Evolutionary conservation across 768 basidiomycete genomes (phyloP).

Genomic region (Agaricus bisporus): DNA sequence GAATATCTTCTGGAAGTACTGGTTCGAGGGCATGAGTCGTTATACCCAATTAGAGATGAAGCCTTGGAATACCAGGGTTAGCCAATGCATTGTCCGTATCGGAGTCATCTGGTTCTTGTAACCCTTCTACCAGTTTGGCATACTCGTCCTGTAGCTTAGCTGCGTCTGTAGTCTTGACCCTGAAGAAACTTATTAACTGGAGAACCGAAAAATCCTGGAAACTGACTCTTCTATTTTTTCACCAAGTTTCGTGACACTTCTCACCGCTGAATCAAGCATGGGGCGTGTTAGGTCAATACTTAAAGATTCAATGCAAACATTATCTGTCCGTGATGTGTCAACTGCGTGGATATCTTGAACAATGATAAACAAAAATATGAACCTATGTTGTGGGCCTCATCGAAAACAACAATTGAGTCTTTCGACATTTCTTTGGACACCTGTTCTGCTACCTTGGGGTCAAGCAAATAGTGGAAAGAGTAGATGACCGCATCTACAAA

Average conservation of each 20-base stretch:
- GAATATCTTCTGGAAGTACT: conserved; percentile 92
- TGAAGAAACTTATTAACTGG: conserved; percentile 23
- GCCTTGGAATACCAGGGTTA: conserved; percentile 61
- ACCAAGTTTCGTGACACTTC: conserved; percentile 79
- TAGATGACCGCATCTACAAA: conserved; percentile 97
- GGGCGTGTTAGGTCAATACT: conserved; percentile 96
- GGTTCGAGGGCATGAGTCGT: conserved; percentile 1
- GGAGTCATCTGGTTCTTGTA: conserved; percentile 63
- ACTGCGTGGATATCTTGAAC: background rate
- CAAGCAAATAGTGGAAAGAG: conserved; percentile 97
- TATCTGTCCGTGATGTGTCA: conserved; percentile 56
- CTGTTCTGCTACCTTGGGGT: conserved; percentile 98
- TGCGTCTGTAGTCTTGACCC: conserved; percentile 92
- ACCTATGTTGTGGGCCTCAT: conserved; percentile 99
- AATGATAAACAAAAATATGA: conserved; percentile 14
- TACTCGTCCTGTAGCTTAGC: conserved; percentile 96
- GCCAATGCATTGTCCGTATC: conserved; percentile 84
- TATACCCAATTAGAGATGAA: background rate
- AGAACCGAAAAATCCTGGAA: background rate
- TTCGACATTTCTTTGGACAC: conserved; percentile 97
- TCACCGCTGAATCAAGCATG: conserved; percentile 91
- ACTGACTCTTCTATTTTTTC: conserved; percentile 94
- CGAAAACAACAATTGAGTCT: conserved; percentile 97
- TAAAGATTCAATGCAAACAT: conserved; percentile 97
- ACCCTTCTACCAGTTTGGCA: conserved; percentile 87